These are phyloP conservation scores for Hymenoscyphus scutula DNA, from an alignment of 2,329 filamentous ascomycete genomes.

Conservation along the genomic window DNA sequence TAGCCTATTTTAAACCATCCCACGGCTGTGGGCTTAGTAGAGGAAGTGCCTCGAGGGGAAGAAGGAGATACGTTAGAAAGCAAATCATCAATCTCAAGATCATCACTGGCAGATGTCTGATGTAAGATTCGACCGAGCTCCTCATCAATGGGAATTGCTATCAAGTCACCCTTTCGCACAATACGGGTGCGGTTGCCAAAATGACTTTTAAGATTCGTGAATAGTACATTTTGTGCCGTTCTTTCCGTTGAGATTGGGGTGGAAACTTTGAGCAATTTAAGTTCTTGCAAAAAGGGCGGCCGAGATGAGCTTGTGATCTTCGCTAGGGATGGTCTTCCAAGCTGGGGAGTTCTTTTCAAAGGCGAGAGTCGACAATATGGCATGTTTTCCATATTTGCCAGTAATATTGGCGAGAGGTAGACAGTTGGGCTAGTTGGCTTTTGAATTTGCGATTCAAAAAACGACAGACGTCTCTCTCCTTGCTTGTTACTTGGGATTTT, in stretches of 20 bases:
- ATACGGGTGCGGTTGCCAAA: constrained; percentile 82
- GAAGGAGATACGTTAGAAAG: constrained; percentile 50
- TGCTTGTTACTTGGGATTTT: constrained; percentile 57
- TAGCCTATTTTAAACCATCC: constrained; percentile 93
- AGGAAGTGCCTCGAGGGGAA: constrained; percentile 42
- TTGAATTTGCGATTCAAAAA: constrained; percentile 67
- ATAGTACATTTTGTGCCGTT: constrained; percentile 78
- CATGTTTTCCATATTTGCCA: constrained; percentile 80
- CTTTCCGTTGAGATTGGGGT: constrained; percentile 87
- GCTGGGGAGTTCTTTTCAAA: constrained; percentile 52
- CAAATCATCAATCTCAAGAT: constrained; percentile 69
- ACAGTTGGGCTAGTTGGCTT: constrained; percentile 57
- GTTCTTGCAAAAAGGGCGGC: constrained; percentile 66
- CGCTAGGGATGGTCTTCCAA: constrained; percentile 51
- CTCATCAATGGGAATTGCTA: constrained; percentile 87
- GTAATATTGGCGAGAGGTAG: constrained; percentile 80
- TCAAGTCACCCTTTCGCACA: constrained; percentile 80
- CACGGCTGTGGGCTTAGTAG: constrained; percentile 49
- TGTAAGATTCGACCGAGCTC: constrained; percentile 79
- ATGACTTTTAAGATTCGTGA: constrained; percentile 82
- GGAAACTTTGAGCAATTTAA: constrained; percentile 83
- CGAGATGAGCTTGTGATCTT: constrained; percentile 55
- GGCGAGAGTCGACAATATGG: constrained; percentile 77
- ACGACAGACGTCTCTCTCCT: constrained; percentile 53
- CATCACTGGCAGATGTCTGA: constrained; percentile 58